Conservation (phyloP, 805 yeast genomes). For the Ogataea saltuana region DNA sequence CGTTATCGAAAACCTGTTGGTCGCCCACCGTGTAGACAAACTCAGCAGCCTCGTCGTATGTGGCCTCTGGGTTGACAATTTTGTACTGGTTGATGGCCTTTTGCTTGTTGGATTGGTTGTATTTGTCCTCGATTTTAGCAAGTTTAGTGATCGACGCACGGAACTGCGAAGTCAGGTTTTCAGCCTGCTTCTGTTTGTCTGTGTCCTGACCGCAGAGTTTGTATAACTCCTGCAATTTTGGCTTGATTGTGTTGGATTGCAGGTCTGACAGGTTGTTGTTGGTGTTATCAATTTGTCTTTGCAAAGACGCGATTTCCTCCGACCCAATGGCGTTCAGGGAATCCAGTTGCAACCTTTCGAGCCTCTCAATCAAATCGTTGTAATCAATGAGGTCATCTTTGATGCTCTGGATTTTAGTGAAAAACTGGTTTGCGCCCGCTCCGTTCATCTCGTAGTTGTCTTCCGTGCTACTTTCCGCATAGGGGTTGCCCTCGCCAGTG, state of each 20-base stretch:
- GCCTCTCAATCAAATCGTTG: slow-evolving; percentile 64
- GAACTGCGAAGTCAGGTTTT: slow-evolving; percentile 80
- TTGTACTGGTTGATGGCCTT: slow-evolving; percentile 93
- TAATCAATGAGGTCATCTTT: slow-evolving; percentile 71
- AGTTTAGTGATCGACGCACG: slow-evolving; percentile 84
- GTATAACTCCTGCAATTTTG: slow-evolving; percentile 75
- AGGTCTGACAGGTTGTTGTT: slow-evolving; percentile 77
- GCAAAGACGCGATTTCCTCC: slow-evolving; percentile 65
- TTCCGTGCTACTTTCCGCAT: slow-evolving; percentile 15
- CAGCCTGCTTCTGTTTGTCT: slow-evolving; percentile 88
- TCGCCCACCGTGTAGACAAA: slow-evolving; percentile 84
- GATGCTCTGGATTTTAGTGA: slow-evolving; percentile 66
- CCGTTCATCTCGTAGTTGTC: slow-evolving; percentile 24
- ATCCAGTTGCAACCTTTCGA: slow-evolving; percentile 69
- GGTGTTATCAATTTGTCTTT: slow-evolving; percentile 74
- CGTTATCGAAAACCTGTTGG: slow-evolving; percentile 93
- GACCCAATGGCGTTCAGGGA: slow-evolving; percentile 72
- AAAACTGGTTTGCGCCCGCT: slow-evolving; percentile 47
- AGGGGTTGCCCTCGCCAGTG: slow-evolving; percentile 24
- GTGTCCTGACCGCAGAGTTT: slow-evolving; percentile 67
- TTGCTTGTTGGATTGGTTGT: slow-evolving; percentile 77
- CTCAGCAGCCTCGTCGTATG: slow-evolving; percentile 78
- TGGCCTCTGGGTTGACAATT: slow-evolving; percentile 83
- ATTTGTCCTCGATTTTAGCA: slow-evolving; percentile 81
- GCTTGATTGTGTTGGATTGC: slow-evolving; percentile 67